These are phyloP conservation scores for Rhipidocladum racemiflorum DNA, from an alignment of 176 grass and related monocot species.

Conservation along the genomic window DNA sequence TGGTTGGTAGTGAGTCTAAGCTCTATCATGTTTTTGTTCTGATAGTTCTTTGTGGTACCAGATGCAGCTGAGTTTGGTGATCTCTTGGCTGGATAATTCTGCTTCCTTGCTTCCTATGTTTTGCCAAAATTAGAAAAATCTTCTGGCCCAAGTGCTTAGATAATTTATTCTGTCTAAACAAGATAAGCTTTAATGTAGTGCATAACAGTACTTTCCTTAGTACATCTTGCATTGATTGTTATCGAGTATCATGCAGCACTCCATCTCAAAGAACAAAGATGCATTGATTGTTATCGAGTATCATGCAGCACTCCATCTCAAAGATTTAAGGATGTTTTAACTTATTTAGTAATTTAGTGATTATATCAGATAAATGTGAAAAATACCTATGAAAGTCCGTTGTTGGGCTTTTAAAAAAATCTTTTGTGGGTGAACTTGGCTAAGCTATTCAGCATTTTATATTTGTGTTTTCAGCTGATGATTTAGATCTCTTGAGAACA, in stretches of 20 bases:
- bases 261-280: too few relatives aligned
- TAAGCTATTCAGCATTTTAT: neutral
- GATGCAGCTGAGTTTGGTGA: neutral
- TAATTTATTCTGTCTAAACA: neutral
- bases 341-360: neutral
- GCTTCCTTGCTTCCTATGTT: slow-evolving; percentile 16
- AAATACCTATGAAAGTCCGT: neutral
- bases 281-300: neutral
- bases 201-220: neutral
- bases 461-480: neutral
- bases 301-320: neutral
- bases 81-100: slow-evolving; percentile 15
- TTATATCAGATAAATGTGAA: neutral
- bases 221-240: neutral
- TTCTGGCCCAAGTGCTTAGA: slow-evolving; percentile 6
- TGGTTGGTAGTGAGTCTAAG: slow-evolving; percentile 19
- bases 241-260: slow-evolving; percentile 1
- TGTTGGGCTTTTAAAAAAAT: neutral
- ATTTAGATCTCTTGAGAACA: slow-evolving; percentile 15
- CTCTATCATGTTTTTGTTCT: slow-evolving; percentile 23
- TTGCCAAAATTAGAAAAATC: slow-evolving; percentile 5
- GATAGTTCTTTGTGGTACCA: slow-evolving; percentile 13
- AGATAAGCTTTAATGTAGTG: neutral
- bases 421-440: slow-evolving; percentile 4
- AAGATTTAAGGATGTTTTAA: neutral